phyloP scores from a whole-genome alignment of 345 rosid species.

The Toxicodendron radicans region DNA sequence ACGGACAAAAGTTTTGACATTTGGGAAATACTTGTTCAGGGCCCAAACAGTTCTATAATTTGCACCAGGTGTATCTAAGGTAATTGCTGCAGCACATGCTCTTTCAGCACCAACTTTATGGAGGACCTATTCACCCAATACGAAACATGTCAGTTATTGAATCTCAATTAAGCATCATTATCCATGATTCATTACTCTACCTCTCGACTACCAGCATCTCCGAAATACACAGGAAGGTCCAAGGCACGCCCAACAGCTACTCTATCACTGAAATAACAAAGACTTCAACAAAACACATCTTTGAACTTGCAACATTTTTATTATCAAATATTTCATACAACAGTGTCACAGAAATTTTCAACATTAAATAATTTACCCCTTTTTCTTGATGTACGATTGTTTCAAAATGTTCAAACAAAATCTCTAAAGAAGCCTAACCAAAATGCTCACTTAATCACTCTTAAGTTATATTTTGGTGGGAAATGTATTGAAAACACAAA shows the following conservation, averaged over 20 bases:
- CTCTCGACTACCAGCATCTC: constrained; percentile 99
- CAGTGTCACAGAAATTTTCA: not conserved
- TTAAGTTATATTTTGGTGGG: too few relatives aligned
- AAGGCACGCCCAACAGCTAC: constrained; percentile 91
- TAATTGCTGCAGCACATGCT: constrained; percentile 96
- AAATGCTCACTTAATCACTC: not conserved
- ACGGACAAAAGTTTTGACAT: constrained; percentile 93
- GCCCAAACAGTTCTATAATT: constrained; percentile 99
- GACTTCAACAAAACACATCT: constrained; percentile 7
- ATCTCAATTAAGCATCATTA: constrained; percentile 11
- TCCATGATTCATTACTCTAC: constrained; percentile 37
- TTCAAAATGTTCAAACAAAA: not conserved
- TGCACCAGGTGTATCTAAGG: constrained; percentile 96
- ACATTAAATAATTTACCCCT: not conserved
- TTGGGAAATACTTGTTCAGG: constrained; percentile 91
- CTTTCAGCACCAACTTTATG: constrained; percentile 96
- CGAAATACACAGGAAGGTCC: constrained; percentile 96
- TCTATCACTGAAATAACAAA: constrained; percentile 71
- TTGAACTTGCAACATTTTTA: not conserved
- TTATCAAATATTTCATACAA: not conserved
- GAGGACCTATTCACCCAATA: constrained; percentile 60
- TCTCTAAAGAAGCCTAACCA: not conserved
- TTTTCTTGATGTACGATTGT: not conserved
- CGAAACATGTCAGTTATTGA: constrained; percentile 20
- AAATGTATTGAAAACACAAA: too few relatives aligned